Base-by-base conservation (phyloP, 306 rosid species). In the Mimosa bimucronata region DNA sequence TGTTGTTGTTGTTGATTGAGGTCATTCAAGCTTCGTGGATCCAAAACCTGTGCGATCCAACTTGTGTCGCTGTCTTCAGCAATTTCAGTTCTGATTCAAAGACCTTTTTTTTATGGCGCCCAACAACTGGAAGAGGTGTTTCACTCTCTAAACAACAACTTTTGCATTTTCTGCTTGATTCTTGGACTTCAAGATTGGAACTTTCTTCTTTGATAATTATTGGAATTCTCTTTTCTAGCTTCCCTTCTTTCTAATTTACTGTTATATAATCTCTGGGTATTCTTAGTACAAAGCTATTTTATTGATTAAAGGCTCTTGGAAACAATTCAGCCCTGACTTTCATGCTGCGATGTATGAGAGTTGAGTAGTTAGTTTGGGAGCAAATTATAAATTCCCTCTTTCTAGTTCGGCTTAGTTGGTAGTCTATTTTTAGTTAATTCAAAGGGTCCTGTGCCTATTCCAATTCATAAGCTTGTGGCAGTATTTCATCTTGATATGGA, bases 1-100 rank as follows among this genome's bases (percentile, higher is more conserved):
- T 34, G 38, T 34, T 34, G 38, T 34, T 34, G 38, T 34, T 46
- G 68, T 23, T 37, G 78, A 10, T 73, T 73, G 48, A 55, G 66
- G 77, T 53, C 77, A 21, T 10, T 34, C 34, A 19, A 74, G 38
- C 42, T 50, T 25, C n/a, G 58, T 41, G 71, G 71, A 58, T 75
- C 79, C 42, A 75, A 75, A 75, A 75, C 40, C 18, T 60, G 70
- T 41, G 55, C 71, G 79, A 60, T 75, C 57, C 26, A 46, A n/a
- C 70, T 38, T 23, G 53, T 7, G 18, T 31, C 42, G 6, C n/a
- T 13, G 18, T 58, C 42, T 74, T 60, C 12, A 60, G 19, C 57
- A 41, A 74, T 58, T 58, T 58, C 16, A 25, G 40, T 40, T 74
- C 26, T 14, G 11, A 38, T 11, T 23, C 18, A 61, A 38, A 40